Base-by-base conservation (phyloP, 2,329 filamentous ascomycete genomes). In the Ambrosiella beaveri region DNA sequence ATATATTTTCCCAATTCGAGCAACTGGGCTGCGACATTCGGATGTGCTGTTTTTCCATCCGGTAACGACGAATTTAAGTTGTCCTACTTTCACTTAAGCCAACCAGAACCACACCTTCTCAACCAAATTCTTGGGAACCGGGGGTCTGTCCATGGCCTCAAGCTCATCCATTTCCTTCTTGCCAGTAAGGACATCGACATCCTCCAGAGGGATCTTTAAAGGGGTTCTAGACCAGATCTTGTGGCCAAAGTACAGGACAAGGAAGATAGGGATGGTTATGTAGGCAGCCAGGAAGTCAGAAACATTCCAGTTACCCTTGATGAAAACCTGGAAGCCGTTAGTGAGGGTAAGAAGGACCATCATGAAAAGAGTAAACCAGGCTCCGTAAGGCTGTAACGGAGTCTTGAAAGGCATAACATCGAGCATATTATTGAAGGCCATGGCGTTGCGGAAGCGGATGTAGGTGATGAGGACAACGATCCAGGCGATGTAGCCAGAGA, bases 311-410 rank as follows among this genome's bases (percentile, higher is more conserved):
- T 81, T 73, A 7, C 73, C 70, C 0, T 80, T 78, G 66, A 84
- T 84, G 66, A 91, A 90, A 12, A 85, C 78, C 40, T 82, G 77
- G 69, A 89, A 91, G 1, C 85, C 86, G 64, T 88, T 88, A 63
- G 86, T 82, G 2, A 90, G 69, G 1, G 76, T 79, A n/a, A 90
- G 72, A 35, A 87, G 69, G 2, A 68, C 66, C 57, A 88, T 76
- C 27, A 80, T 65, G 13, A 76, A 66, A 1, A 88, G 74, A 8
- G 76, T 74, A 57, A 77, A 69, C 64, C 75, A 87, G 0, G 84
- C 77, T 1, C 79, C 80, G 65, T 83, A 88, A 0, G 85, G 79
- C 66, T 81, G 78, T 11, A 74, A 66, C 0, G 70, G 69, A 0
- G 77, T 77, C 55, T 65, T 70, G 71, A 75, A 82, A 0, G 79